These are phyloP conservation scores for Solanum ossicruentum DNA, from an alignment of 257 asterid species.

Conservation along the genomic window DNA sequence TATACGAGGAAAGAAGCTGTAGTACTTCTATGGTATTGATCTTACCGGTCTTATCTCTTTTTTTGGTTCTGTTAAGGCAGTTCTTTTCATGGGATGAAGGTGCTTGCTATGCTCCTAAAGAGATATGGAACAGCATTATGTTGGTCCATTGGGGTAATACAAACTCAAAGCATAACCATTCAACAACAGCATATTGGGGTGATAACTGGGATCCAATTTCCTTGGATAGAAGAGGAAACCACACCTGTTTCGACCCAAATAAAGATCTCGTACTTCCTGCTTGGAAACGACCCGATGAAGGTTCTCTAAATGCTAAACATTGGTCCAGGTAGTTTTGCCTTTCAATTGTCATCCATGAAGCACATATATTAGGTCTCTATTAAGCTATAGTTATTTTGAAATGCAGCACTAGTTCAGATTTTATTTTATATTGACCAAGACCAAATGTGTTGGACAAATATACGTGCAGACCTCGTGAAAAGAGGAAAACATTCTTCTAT, in stretches of 20 bases:
- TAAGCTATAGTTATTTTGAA: background rate
- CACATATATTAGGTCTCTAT: background rate
- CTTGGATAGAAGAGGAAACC: constrained; percentile 76
- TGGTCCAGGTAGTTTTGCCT: constrained; percentile 54
- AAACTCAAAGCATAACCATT: constrained; percentile 74
- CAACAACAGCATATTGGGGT: constrained; percentile 90
- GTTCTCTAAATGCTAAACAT: constrained; percentile 33
- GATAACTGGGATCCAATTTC: constrained; percentile 75
- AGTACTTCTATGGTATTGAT: background rate
- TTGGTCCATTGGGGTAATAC: constrained; percentile 99
- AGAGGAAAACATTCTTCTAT: constrained; percentile 68
- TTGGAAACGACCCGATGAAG: constrained; percentile 76
- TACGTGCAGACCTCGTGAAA: constrained; percentile 60
- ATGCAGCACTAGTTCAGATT: background rate
- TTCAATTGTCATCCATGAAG: background rate
- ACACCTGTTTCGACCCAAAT: constrained; percentile 78
- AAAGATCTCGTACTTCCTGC: constrained; percentile 97
- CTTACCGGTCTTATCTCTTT: constrained; percentile 3
- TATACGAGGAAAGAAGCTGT: background rate
- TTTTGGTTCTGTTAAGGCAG: constrained; percentile 35
- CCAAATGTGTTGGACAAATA: background rate
- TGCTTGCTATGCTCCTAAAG: constrained; percentile 99
- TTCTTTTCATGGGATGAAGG: constrained; percentile 98
- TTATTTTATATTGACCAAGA: background rate
- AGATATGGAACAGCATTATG: constrained; percentile 97